These are phyloP conservation scores for Alternaria burnsii DNA, from an alignment of 2,329 filamentous ascomycete genomes.

Conservation along the genomic window DNA sequence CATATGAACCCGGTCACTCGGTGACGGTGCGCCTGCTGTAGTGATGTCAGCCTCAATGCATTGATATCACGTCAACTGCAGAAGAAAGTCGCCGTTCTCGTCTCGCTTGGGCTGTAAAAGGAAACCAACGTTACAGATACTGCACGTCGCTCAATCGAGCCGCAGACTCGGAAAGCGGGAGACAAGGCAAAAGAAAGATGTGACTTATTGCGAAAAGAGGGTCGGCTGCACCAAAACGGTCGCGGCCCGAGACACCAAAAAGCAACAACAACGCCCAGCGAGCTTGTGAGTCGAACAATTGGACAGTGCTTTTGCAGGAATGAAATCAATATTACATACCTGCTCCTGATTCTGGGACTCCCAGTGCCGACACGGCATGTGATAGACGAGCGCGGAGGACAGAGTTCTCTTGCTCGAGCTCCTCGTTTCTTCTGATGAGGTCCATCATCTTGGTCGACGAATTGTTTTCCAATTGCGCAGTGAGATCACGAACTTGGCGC, in stretches of 20 bases:
- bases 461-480: constrained; percentile 56
- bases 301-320: constrained; percentile 34
- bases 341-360: constrained; percentile 46
- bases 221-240: constrained; percentile 36
- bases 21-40: constrained; percentile 46
- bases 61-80: constrained; percentile 28
- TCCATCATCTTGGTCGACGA: constrained; percentile 59
- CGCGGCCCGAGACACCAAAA: constrained; percentile 38
- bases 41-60: constrained; percentile 30
- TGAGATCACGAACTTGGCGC: constrained; percentile 62
- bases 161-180: constrained; percentile 19
- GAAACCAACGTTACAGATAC: constrained; percentile 29
- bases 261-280: constrained; percentile 30
- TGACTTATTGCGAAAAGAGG: constrained; percentile 27
- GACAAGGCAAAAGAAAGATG: constrained; percentile 20
- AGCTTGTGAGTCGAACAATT: constrained; percentile 31
- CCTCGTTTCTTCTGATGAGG: constrained; percentile 62
- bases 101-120: constrained; percentile 15
- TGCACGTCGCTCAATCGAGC: constrained; percentile 39
- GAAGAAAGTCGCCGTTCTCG: constrained; percentile 13
- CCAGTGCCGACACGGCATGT: constrained; percentile 53
- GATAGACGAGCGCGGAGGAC: constrained; percentile 60
- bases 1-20: constrained; percentile 51
- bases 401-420: constrained; percentile 64
- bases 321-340: constrained; percentile 43